Evolutionary conservation across 2,329 filamentous ascomycete species (phyloP), one percentile per base, ranked within the genome.

Genomic region (Pezicula neosporulosa): DNA sequence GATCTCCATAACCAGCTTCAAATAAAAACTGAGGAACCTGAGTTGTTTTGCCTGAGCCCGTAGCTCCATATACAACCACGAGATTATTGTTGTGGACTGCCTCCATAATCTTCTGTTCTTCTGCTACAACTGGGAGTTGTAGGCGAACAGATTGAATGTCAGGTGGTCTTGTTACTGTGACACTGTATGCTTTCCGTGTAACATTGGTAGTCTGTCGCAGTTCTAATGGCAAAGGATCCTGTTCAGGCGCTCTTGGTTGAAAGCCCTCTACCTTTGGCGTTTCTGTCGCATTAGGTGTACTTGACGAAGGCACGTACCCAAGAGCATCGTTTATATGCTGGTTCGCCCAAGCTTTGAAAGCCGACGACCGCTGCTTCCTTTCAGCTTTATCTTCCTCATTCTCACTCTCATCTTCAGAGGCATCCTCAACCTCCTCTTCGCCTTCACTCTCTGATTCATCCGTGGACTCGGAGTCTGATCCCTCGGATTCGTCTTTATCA

Each of bases 81-180:
- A 90, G 85, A 48, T 93, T 82, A 66, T 97, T 88, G 66, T 93
- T 93, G 69, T 97, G 87, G 45, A 99, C 90, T 1, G 92, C 91
- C 70, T 99, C 94, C 92, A 99, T 97, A 28, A 99, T 92, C 63
- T 87, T 91, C 66, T 99, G 94, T 69, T 99, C 94, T 68, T 97
- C 92, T 2, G 89, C 89, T 2, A 97, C 90, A 1, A 99, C 89
- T 0, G 94, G 94, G 15, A 99, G 77, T 50, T 88, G 83, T 44
- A 95, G 69, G 12, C 94, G 84, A 10, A 86, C 82, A 44, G 86
- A 81, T 66, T 97, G 90, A 19, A 97, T 87, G 16, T 87, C 85
- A 5, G 84, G 72, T 0, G 81, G 73, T 51, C 94, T 82, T 37
- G 81, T 73, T 2, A 97, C 85, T 1, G 81, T 69, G 1, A 97